Conservation (phyloP, 441 rosid genomes). For the Theobroma grandiflorum region DNA sequence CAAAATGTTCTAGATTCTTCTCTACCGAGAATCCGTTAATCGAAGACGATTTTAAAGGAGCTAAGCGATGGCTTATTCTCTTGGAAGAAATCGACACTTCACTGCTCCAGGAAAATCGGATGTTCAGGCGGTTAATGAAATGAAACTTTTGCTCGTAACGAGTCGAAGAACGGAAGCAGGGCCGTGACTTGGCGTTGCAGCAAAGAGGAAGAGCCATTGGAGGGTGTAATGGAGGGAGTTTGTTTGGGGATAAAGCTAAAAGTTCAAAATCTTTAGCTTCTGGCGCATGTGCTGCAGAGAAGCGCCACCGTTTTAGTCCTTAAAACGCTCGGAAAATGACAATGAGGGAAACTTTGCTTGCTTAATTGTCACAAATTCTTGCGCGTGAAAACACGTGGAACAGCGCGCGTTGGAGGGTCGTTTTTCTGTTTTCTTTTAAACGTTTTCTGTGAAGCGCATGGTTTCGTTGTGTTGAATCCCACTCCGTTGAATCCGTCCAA, state of each 20-base stretch:
- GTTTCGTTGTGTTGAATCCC: neutral
- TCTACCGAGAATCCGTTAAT: constrained; percentile 69
- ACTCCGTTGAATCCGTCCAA: neutral
- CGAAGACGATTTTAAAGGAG: constrained; percentile 49
- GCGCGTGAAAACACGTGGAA: neutral
- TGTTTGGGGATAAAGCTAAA: constrained; percentile 21
- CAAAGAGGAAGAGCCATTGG: constrained; percentile 61
- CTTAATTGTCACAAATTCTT: neutral
- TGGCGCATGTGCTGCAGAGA: constrained; percentile 21
- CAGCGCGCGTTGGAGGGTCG: neutral
- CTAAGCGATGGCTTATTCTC: constrained; percentile 20
- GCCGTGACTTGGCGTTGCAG: constrained; percentile 40
- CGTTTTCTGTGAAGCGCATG: neutral
- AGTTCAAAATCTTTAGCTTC: constrained; percentile 10
- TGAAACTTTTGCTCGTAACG: constrained; percentile 36
- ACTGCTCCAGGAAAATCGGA: constrained; percentile 33
- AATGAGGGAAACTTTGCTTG: neutral
- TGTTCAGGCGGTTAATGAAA: constrained; percentile 31
- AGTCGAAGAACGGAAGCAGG: constrained; percentile 43
- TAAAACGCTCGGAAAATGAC: neutral
- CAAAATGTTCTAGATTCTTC: constrained; percentile 37
- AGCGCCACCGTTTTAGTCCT: constrained; percentile 14
- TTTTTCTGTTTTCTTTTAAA: neutral
- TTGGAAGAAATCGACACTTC: constrained; percentile 14
- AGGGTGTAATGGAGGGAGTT: constrained; percentile 24